These are phyloP conservation scores for Rhamnella rubrinervis DNA, from an alignment of 331 rosid genomes.

Conservation along the genomic window DNA sequence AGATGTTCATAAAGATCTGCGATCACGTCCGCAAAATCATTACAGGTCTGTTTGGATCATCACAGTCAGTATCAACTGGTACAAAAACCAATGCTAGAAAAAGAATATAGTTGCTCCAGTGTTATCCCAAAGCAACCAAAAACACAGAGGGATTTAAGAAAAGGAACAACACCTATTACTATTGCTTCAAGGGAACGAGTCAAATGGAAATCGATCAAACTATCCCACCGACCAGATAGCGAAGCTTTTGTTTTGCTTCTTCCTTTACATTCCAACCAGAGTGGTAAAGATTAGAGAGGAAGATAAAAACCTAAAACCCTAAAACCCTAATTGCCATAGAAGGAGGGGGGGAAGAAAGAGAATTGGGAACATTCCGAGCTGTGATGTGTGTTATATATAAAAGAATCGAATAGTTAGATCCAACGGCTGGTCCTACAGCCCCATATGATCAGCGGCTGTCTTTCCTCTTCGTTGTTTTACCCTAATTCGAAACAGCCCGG, in stretches of 20 bases:
- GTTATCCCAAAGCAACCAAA: conserved; percentile 18
- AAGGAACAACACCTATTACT: conserved; percentile 43
- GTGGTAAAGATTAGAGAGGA: too few relatives aligned
- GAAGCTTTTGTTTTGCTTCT: conserved; percentile 37
- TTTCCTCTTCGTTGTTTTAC: too few relatives aligned
- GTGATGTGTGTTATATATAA: too few relatives aligned
- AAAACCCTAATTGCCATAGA: conserved; percentile 20
- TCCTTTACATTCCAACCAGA: too few relatives aligned
- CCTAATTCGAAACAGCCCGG: too few relatives aligned
- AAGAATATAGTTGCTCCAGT: conserved; percentile 44
- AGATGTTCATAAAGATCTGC: conserved; percentile 66
- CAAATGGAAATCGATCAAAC: conserved; percentile 44
- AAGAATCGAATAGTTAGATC: too few relatives aligned
- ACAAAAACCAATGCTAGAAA: rapidly evolving
- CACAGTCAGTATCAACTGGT: conserved; percentile 18
- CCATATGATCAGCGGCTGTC: too few relatives aligned
- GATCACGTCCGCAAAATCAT: conserved; percentile 67
- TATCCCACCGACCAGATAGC: conserved; percentile 75
- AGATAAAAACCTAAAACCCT: neutral
- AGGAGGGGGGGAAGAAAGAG: neutral
- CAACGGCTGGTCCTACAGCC: too few relatives aligned
- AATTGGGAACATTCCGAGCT: too few relatives aligned
- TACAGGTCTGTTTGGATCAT: conserved; percentile 77
- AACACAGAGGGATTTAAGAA: conserved; percentile 1
- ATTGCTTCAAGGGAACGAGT: conserved; percentile 95